These are phyloP conservation scores for Monilinia polystroma DNA, from an alignment of 2,329 filamentous ascomycete genomes.

Conservation along the genomic window DNA sequence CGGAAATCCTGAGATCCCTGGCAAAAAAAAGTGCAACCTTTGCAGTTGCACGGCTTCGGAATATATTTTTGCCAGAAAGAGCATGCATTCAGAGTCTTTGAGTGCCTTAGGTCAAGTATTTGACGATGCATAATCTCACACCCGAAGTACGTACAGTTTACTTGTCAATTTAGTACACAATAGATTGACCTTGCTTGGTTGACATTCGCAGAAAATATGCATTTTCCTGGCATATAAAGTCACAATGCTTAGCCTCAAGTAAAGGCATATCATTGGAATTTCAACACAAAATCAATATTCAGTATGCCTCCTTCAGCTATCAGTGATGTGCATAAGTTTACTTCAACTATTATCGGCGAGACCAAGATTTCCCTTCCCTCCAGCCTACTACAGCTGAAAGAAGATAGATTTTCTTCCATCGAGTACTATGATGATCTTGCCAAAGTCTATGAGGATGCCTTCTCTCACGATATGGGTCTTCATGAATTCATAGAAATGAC, in stretches of 20 bases:
- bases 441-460: slow-evolving; percentile 5
- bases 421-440: slow-evolving; percentile 13
- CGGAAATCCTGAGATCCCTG: not conserved
- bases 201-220: not conserved
- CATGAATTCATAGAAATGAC: not conserved
- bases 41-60: not conserved
- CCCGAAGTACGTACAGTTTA: not conserved
- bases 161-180: not conserved
- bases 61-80: not conserved
- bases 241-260: not conserved
- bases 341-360: not conserved
- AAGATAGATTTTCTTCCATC: not conserved
- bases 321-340: not conserved
- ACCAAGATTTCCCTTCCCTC: not conserved
- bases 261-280: not conserved
- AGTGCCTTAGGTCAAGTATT: not conserved
- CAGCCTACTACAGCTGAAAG: not conserved
- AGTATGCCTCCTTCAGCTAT: slow-evolving; percentile 9
- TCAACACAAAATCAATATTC: not conserved
- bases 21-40: not conserved
- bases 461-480: slow-evolving; percentile 1
- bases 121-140: not conserved
- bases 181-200: not conserved
- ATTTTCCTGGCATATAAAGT: not conserved
- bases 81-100: no score